Conservation (phyloP, 805 yeast genomes). For the Ogataea polymorpha region DNA sequence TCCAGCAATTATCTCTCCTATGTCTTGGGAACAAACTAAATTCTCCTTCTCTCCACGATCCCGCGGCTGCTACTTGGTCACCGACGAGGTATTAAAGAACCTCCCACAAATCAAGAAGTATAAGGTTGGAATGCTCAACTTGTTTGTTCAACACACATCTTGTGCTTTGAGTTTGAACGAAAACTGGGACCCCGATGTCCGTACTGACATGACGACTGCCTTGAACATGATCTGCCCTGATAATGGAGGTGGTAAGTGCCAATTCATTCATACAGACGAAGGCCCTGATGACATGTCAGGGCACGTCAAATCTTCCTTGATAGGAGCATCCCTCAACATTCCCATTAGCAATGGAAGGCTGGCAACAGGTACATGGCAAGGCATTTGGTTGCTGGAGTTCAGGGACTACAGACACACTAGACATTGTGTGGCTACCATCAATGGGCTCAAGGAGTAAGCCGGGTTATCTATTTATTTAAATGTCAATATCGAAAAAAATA, state of each 20-base stretch:
- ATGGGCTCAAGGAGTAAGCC: slow-evolving; percentile 45
- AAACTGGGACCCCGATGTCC: slow-evolving; percentile 77
- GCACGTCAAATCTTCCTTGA: slow-evolving; percentile 59
- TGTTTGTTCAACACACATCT: slow-evolving; percentile 76
- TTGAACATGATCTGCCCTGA: slow-evolving; percentile 70
- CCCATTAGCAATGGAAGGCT: slow-evolving; percentile 69
- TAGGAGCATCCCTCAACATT: slow-evolving; percentile 63
- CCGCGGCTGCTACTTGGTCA: slow-evolving; percentile 68
- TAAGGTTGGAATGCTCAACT: slow-evolving; percentile 60
- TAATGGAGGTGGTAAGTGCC: slow-evolving; percentile 39
- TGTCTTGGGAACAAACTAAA: slow-evolving; percentile 56
- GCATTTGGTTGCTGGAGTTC: slow-evolving; percentile 74
- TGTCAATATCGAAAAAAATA: neutral
- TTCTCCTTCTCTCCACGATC: slow-evolving; percentile 54
- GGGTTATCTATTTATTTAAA: neutral
- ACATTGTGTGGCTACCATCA: slow-evolving; percentile 67
- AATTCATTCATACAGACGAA: slow-evolving; percentile 65
- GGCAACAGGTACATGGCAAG: slow-evolving; percentile 84
- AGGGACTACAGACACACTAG: slow-evolving; percentile 62
- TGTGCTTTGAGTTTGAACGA: slow-evolving; percentile 77
- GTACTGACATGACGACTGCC: slow-evolving; percentile 62
- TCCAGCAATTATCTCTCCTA: slow-evolving; percentile 3
- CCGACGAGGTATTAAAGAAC: slow-evolving; percentile 55
- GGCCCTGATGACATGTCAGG: slow-evolving; percentile 87
- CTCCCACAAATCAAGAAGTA: slow-evolving; percentile 59